Evolutionary conservation across 129 eudicot species (phyloP), one percentile per base, ranked within the genome.

Genomic region (Helianthus annuus): DNA sequence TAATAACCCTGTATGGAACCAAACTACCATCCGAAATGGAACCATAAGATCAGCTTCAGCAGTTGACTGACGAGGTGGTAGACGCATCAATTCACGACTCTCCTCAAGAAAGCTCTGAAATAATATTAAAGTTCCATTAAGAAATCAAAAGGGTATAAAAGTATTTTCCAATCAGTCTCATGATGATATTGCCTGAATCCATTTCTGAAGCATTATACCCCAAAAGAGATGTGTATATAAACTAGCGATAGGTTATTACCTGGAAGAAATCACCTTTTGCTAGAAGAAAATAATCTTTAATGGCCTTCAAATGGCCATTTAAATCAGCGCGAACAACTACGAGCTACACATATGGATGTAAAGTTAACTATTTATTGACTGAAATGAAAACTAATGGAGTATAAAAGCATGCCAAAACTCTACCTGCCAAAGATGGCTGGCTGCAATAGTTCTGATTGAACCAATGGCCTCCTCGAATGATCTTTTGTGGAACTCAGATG

Each of bases 391-490:
- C 72, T 52, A 57, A 53, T 48, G 10, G 48, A 10, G 22, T 66
- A 69, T 76, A 58, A 58, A 75, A 58, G 62, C n/a, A 49, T 38
- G 65, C 16, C 27, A 44, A 57, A 45, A 61, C 48, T 51, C 63
- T 19, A 87, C 98, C 98, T 90, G 97, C 98, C 98, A 94, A 76
- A 94, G 93, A 83, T 90, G 97, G 81, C 83, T 88, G 74, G 98
- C 97, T 69, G 98, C 96, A 84, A 90, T 86, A 17, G 88, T 78
- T 73, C 89, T 84, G 45, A 90, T 86, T 36, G 98, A 82, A 81
- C 85, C 88, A 77, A 94, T 79, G 19, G 91, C 90, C 78, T 70
- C 84, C 82, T 87, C 97, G 78, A 94, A 94, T 69, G 89, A 90
- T 77, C 97, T 84, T 83, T 82, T 90, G 71, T 87, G 96, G 79